phyloP scores from a whole-genome alignment of 2,329 filamentous ascomycete species.

The Calonectria montana region DNA sequence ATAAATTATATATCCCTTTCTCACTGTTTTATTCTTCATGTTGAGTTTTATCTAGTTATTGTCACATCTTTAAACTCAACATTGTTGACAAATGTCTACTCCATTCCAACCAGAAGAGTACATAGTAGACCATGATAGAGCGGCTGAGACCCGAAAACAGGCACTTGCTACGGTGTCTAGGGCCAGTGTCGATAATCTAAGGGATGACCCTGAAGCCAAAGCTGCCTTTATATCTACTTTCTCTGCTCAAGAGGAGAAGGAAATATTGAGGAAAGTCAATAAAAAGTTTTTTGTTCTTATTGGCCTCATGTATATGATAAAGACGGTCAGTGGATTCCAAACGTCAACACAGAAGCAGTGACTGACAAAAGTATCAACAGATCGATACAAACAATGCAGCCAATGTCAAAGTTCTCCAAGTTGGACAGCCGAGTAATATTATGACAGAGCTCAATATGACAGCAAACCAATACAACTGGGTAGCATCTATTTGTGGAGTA shows the following conservation, averaged over 20 bases:
- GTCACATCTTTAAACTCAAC: not conserved
- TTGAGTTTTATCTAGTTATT: not conserved
- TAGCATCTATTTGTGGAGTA: slow-evolving; percentile 12
- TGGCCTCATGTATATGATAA: slow-evolving; percentile 55
- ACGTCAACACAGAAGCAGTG: not conserved
- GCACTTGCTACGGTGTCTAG: not conserved
- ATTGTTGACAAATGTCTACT: not conserved
- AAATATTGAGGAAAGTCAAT: slow-evolving; percentile 55
- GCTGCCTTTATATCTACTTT: slow-evolving; percentile 51
- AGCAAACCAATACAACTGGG: slow-evolving; percentile 21
- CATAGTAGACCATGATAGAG: not conserved
- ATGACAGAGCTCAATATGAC: slow-evolving; percentile 20
- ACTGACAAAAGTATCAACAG: not conserved
- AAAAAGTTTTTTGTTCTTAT: slow-evolving; percentile 51
- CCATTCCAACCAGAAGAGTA: not conserved
- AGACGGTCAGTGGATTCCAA: slow-evolving; percentile 37
- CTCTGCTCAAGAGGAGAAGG: slow-evolving; percentile 50
- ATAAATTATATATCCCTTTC: not conserved
- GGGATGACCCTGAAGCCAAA: not conserved
- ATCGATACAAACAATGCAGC: slow-evolving; percentile 55
- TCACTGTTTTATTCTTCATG: no score
- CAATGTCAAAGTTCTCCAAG: slow-evolving; percentile 55
- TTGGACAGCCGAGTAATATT: slow-evolving; percentile 39
- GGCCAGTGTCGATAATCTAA: not conserved
- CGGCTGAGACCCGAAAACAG: not conserved